These are phyloP conservation scores for Penicillium fuscoglaucum DNA, from an alignment of 2,329 filamentous ascomycete species.

Conservation along the genomic window DNA sequence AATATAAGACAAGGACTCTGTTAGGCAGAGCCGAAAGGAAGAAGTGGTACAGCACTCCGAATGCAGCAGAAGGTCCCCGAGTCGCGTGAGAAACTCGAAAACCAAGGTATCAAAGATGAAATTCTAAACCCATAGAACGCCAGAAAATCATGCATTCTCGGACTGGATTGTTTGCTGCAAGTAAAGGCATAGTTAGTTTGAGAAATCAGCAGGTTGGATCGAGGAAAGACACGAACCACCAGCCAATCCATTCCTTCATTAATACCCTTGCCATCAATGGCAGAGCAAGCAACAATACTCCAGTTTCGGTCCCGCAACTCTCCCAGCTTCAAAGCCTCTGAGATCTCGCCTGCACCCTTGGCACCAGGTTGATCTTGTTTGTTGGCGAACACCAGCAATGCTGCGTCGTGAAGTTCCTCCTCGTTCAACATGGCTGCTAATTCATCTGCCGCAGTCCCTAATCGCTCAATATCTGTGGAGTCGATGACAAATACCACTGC, in stretches of 20 bases:
- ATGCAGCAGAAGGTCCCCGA: constrained; percentile 24
- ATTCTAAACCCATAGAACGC: constrained; percentile 35
- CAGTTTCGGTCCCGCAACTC: constrained; percentile 96
- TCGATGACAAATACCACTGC: constrained; percentile 99
- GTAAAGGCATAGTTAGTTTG: background rate
- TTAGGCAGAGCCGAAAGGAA: constrained; percentile 27
- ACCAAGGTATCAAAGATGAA: constrained; percentile 32
- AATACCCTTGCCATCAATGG: constrained; percentile 91
- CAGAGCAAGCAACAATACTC: constrained; percentile 98
- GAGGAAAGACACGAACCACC: constrained; percentile 62
- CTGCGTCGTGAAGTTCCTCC: constrained; percentile 90
- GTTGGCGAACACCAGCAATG: constrained; percentile 93
- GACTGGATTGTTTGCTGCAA: constrained; percentile 46
- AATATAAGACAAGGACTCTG: constrained; percentile 39
- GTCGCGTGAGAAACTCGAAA: constrained; percentile 15
- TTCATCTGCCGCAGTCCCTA: constrained; percentile 91
- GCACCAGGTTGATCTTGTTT: constrained; percentile 98
- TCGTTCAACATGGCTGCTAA: constrained; percentile 94
- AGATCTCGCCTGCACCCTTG: constrained; percentile 95
- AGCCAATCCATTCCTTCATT: constrained; percentile 99
- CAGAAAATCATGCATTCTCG: constrained; percentile 42
- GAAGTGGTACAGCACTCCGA: constrained; percentile 23
- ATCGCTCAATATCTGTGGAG: constrained; percentile 92
- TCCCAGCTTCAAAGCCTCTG: constrained; percentile 83
- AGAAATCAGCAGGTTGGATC: constrained; percentile 16